Percentiles rank a stretch among this genome's conserved stretches.
phyloP scores from a whole-genome alignment of 1,139 yeast species.

The Taphrina deformans region DNA sequence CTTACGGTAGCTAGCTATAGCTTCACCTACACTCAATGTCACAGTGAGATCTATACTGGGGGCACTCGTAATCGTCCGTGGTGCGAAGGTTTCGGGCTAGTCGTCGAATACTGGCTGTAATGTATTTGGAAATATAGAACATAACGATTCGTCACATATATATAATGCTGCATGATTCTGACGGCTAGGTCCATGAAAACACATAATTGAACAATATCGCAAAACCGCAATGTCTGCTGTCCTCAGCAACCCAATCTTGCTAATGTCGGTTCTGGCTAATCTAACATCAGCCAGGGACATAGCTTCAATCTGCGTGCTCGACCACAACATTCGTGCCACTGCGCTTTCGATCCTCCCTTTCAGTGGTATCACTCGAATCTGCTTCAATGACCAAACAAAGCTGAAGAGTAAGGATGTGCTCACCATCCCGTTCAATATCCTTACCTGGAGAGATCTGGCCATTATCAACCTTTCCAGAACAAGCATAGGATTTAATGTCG shows the following conservation, averaged over 20 bases:
- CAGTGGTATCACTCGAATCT: slow-evolving; percentile 2
- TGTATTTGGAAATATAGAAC: no score
- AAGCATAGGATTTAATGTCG: neutral
- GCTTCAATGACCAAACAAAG: neutral
- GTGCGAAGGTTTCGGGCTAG: no score
- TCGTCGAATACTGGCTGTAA: no score
- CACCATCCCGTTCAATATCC: neutral
- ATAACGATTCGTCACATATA: no score
- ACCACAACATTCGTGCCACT: slow-evolving; percentile 5
- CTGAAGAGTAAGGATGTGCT: slow-evolving; percentile 18
- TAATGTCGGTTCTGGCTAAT: neutral
- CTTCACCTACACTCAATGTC: no score
- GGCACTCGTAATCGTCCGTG: no score
- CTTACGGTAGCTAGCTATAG: no score
- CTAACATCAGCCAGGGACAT: slow-evolving; percentile 1
- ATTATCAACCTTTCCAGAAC: slow-evolving; percentile 7
- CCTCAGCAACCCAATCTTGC: slow-evolving; percentile 8
- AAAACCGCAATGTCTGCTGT: slow-evolving; percentile 3
- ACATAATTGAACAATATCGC: no score
- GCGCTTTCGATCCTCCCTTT: slow-evolving; percentile 1
- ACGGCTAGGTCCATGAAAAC: no score
- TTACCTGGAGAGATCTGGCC: neutral
- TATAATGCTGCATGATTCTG: no score
- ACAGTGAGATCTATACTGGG: no score
- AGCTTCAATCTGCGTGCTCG: neutral